Base-by-base conservation (phyloP, 1,284 basidiomycete species). In the Cutaneotrichosporon dermatis region DNA sequence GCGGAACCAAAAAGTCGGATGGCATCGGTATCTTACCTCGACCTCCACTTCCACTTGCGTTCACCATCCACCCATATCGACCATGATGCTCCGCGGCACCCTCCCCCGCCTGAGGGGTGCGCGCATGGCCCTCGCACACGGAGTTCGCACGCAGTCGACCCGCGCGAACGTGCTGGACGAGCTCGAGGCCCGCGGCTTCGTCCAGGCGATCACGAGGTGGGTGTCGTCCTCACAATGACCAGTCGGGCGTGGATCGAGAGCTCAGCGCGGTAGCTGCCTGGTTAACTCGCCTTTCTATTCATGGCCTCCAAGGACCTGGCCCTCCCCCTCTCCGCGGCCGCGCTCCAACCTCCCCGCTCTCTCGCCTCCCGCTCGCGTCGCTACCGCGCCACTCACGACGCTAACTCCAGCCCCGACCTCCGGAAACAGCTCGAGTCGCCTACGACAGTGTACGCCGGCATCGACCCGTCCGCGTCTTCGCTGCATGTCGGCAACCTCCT, bases 401-500 rank as follows among this genome's bases (percentile, higher is more conserved):
- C 25, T 25, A 25, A 25, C 25, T 25, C 25, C 61, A 78, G 75
- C 63, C 71, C 70, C 0, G 56, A 67, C 7, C 58, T 79, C 0
- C 67, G 67, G 3, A 44, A 64, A 15, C 73, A 76, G 54, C 68
- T 79, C 49, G 48, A 68, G 12, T 44, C 59, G 0, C 76, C 76
- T 1, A 75, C 78, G 4, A 85, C 85, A 0, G 83, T 94, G 13
- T 99, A 99, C 73, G 82, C 86, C 11, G 95, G 95, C 42, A 84
- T 98, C 52, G 96, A 99, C 75, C 96, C 96, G 0, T 92, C 92
- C 1, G 94, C 94, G 1, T 80, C 79, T 36, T 88, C 90, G 0
- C 81, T 99, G 15, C 95, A 99, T 75, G 90, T 93, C 55, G 95
- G 95, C 3, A 95, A 99, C 72, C 84, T 99, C 2, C 79, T 98